phyloP scores from a whole-genome alignment of 2,329 filamentous ascomycete genomes.

The Penicillium sp. region DNA sequence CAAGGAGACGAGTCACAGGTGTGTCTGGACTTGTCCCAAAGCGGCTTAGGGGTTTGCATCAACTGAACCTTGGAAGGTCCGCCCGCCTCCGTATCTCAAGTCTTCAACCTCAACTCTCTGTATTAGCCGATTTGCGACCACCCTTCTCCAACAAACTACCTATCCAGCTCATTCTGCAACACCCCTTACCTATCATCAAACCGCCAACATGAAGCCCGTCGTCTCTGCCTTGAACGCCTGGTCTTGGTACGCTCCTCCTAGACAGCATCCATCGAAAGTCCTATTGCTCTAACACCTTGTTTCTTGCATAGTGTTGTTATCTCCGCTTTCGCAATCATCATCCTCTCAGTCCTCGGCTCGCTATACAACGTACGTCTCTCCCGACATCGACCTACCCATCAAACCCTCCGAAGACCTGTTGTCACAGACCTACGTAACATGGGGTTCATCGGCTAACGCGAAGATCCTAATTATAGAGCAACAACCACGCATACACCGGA shows the following conservation, averaged over 20 bases:
- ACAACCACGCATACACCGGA: conserved; percentile 82
- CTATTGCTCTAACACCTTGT: conserved; percentile 12
- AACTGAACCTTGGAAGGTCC: conserved; percentile 18
- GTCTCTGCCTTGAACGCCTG: conserved; percentile 90
- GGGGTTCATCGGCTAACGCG: conserved; percentile 6
- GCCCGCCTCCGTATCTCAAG: conserved; percentile 25
- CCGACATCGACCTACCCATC: not conserved
- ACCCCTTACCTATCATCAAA: not conserved
- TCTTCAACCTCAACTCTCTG: conserved; percentile 13
- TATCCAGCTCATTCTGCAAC: not conserved
- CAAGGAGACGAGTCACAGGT: not conserved
- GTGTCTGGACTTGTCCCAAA: conserved; percentile 19
- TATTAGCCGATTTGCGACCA: conserved; percentile 4
- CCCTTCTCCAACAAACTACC: not conserved
- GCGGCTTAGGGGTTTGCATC: conserved; percentile 20
- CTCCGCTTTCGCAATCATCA: conserved; percentile 63
- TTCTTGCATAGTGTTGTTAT: conserved; percentile 62
- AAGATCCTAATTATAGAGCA: conserved; percentile 42
- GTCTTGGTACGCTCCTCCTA: conserved; percentile 69
- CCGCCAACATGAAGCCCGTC: conserved; percentile 81
- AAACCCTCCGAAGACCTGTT: conserved; percentile 1
- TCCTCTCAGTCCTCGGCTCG: conserved; percentile 63
- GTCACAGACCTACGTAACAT: conserved; percentile 2
- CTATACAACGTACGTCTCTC: conserved; percentile 65
- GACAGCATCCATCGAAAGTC: not conserved